Evolutionary conservation across 2,329 filamentous ascomycete species (phyloP), one percentile per base, ranked within the genome.

Genomic region (Huntiella abstrusa): DNA sequence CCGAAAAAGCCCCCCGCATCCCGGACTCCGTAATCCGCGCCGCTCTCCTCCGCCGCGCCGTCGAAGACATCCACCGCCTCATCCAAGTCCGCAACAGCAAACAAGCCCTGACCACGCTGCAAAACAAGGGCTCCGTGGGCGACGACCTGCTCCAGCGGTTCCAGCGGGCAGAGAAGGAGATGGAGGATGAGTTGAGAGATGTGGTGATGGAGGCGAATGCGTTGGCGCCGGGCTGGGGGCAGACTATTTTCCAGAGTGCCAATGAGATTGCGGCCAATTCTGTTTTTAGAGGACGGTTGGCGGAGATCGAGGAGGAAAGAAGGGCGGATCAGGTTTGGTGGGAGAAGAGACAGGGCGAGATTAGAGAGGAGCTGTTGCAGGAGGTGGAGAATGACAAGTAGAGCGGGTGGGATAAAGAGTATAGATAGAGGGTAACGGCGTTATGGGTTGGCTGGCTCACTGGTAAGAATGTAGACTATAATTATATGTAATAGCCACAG

Each of bases 91-190:
- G 88, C 57, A 81, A 75, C 48, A 81, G 85, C 54, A 98, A 96
- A 68, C 82, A 83, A 56, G 85, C 91, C 5, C 76, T 93, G 57
- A 80, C 81, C 58, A 73, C 78, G 17, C 66, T 98, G 53, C 64
- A 96, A 55, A 85, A 93, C 63, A 73, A 85, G 52, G 91, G 91
- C 42, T 93, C 85, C 57, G 86, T 98, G 1, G 88, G 91, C 11
- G 91, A 98, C 60, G 91, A 98, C 61, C 64, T 98, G 54, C 94
- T 86, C 82, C 84, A 95, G 67, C 73, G 88, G 35, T 94, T 96
- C 62, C 64, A 79, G 63, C 74, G 85, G 43, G 91, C 88, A 1
- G 91, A 98, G 72, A 87, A 92, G 67, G 91, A 98, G 64, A 92
- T 96, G 69, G 87, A 98, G 65, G 84, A 86, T 54, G 91, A 98